Evolutionary conservation across 2,329 filamentous ascomycete species (phyloP).

Genomic region (Orbilia javanica): DNA sequence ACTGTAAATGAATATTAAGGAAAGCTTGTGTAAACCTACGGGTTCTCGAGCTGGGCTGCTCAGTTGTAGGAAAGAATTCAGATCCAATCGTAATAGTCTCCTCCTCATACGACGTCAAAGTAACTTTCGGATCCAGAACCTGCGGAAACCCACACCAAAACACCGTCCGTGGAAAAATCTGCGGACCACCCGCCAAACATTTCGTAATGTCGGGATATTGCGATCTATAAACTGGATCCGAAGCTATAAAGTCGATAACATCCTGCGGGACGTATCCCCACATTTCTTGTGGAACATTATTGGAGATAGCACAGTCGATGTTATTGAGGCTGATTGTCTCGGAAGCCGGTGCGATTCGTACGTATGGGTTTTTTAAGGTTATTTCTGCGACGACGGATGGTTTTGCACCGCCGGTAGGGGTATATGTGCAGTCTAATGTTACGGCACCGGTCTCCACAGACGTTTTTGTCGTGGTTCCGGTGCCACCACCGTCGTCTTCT

Average conservation of each 20-base stretch:
- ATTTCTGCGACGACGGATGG: constrained; percentile 33
- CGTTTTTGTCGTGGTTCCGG: not conserved
- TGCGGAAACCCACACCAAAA: not conserved
- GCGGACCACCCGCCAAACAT: constrained; percentile 20
- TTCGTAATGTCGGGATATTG: constrained; percentile 31
- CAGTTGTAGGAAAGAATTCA: constrained; percentile 22
- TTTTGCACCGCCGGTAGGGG: not conserved
- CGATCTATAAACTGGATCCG: constrained; percentile 2
- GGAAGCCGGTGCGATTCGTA: not conserved
- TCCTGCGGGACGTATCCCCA: constrained; percentile 37
- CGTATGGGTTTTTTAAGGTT: constrained; percentile 18
- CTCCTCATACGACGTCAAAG: constrained; percentile 13
- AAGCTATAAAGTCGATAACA: constrained; percentile 17
- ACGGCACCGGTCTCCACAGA: not conserved
- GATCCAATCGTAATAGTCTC: constrained; percentile 1
- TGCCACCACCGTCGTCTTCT: not conserved
- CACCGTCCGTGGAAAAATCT: not conserved
- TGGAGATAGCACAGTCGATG: not conserved
- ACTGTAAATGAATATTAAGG: not conserved
- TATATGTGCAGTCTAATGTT: constrained; percentile 3
- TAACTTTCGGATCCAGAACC: not conserved
- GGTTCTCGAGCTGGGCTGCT: not conserved
- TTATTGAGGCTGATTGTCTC: not conserved
- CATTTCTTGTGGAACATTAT: constrained; percentile 7
- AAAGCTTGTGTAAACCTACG: constrained; percentile 1